phyloP scores from a whole-genome alignment of 441 rosid genomes.

The Erodium texanum region DNA sequence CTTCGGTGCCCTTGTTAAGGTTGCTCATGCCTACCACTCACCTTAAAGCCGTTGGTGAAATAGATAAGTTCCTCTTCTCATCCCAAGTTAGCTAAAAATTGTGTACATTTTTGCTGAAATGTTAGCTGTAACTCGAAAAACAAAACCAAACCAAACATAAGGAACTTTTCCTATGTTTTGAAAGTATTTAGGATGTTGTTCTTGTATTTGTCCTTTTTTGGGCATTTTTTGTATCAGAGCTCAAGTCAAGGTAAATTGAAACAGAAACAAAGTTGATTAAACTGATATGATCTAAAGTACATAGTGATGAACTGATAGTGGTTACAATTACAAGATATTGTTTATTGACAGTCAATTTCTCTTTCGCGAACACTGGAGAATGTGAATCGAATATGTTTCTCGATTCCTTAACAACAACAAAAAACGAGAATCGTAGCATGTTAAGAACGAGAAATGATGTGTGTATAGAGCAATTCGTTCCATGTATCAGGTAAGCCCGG shows the following conservation, averaged over 20 bases:
- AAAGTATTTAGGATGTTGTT: too few relatives aligned
- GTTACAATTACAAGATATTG: too few relatives aligned
- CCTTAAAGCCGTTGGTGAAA: constrained; percentile 43
- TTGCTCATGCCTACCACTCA: constrained; percentile 60
- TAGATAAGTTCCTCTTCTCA: constrained; percentile 34
- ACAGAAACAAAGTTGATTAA: too few relatives aligned
- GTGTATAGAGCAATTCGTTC: constrained; percentile 44
- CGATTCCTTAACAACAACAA: neutral
- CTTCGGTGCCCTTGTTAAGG: constrained; percentile 48
- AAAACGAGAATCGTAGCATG: neutral
- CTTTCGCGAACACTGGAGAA: neutral
- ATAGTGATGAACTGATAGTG: too few relatives aligned
- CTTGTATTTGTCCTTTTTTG: too few relatives aligned
- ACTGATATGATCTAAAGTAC: too few relatives aligned
- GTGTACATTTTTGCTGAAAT: too few relatives aligned
- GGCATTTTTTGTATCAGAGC: too few relatives aligned
- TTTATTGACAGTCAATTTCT: neutral
- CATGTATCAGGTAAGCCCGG: constrained; percentile 59
- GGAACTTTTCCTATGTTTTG: too few relatives aligned
- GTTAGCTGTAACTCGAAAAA: too few relatives aligned
- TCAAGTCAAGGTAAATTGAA: too few relatives aligned
- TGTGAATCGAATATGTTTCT: neutral
- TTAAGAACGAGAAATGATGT: constrained; percentile 25
- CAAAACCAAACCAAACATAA: too few relatives aligned
- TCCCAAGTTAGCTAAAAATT: constrained; percentile 14